Conservation (phyloP, 179 eudicot species). For the Spinacia oleracea region DNA sequence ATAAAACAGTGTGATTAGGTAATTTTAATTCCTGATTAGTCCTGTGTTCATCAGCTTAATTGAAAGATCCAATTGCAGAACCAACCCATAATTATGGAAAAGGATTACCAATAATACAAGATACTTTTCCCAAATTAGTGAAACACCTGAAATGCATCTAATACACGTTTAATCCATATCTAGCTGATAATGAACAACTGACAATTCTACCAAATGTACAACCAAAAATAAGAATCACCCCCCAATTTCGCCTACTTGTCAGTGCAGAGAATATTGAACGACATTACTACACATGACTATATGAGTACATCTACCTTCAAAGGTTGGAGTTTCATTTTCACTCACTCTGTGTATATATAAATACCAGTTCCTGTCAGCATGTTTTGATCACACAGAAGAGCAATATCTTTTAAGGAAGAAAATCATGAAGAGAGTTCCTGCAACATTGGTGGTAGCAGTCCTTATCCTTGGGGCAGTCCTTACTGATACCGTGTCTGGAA, state of each 20-base stretch:
- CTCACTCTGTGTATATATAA: background rate
- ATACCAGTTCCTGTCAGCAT: background rate
- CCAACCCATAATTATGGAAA: background rate
- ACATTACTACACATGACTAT: background rate
- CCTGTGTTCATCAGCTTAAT: background rate
- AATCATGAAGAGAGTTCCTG: background rate
- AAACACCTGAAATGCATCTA: background rate
- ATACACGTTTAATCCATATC: background rate
- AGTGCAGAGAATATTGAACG: conserved; percentile 13
- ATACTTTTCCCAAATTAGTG: background rate
- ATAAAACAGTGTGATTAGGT: too few relatives aligned
- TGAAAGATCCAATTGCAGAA: background rate
- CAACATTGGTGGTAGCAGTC: background rate
- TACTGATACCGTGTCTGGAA: background rate
- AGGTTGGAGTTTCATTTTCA: background rate
- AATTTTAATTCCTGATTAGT: too few relatives aligned
- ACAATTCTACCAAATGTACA: background rate
- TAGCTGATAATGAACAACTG: background rate
- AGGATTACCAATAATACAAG: background rate
- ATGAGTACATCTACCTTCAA: too few relatives aligned
- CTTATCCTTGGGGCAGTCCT: conserved; percentile 1
- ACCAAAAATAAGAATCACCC: conserved; percentile 1
- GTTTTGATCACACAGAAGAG: background rate
- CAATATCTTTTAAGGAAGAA: background rate
- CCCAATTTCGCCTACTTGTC: background rate